A percentile compares a stretch with the other conserved stretches of the same genome.
phyloP scores from a whole-genome alignment of 2,329 filamentous ascomycete species.

The Colletotrichum somersetense region DNA sequence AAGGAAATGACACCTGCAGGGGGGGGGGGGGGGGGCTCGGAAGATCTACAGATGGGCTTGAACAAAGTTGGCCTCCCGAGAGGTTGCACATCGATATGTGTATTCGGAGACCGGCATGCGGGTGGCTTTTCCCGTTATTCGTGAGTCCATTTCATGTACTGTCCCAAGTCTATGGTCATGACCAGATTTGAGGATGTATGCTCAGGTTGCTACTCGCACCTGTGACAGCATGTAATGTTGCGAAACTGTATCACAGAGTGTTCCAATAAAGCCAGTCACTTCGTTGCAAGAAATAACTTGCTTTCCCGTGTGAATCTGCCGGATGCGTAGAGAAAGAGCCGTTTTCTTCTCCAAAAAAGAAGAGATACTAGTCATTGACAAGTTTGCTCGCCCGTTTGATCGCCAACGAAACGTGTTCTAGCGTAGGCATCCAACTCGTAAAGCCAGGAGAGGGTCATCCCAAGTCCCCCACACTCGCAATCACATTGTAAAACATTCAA shows the following conservation, averaged over 20 bases:
- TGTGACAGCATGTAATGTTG: neutral
- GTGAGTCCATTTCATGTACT: neutral
- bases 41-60: slow-evolving; percentile 2
- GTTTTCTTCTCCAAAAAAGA: neutral
- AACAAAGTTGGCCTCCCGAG: neutral
- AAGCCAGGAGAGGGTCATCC: neutral
- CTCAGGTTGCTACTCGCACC: neutral
- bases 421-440: neutral
- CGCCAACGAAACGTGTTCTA: neutral
- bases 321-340: neutral
- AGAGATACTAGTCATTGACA: neutral
- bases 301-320: neutral
- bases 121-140: too few relatives aligned
- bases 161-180: neutral
- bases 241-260: neutral
- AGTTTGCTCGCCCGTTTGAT: neutral
- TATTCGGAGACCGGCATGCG: too few relatives aligned
- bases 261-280: neutral
- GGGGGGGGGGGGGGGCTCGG: slow-evolving; percentile 2
- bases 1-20: slow-evolving; percentile 16
- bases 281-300: neutral
- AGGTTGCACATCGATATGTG: neutral
- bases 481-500: neutral
- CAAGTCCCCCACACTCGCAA: neutral
- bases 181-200: neutral